Conservation (phyloP, 768 basidiomycete genomes). For the Leccinum uliginosum region DNA sequence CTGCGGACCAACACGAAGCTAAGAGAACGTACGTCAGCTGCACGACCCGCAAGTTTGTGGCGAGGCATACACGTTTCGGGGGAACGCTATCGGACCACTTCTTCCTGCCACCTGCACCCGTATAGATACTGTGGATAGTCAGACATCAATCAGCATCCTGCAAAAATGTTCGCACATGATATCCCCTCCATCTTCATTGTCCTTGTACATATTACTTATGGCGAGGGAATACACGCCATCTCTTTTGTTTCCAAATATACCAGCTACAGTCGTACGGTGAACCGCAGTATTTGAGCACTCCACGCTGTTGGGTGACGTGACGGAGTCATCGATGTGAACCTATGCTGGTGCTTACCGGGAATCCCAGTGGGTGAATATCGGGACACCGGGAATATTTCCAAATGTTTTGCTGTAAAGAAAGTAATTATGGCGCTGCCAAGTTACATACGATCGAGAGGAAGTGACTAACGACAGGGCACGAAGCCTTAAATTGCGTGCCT, state of each 20-base stretch:
- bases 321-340: neutral
- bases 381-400: slow-evolving; percentile 23
- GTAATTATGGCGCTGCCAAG: neutral
- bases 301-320: neutral
- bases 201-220: slow-evolving; percentile 19
- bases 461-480: neutral
- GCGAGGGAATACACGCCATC: slow-evolving; percentile 17
- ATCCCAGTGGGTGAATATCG: slow-evolving; percentile 19
- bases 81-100: slow-evolving; percentile 5
- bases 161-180: slow-evolving; percentile 17
- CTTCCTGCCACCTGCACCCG: slow-evolving; percentile 23
- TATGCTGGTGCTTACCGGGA: slow-evolving; percentile 12
- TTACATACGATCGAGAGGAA: neutral
- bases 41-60: neutral
- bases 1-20: slow-evolving; percentile 23
- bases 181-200: slow-evolving; percentile 25
- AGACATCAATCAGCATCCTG: neutral
- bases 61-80: slow-evolving; percentile 20
- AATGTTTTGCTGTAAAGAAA: slow-evolving; percentile 15
- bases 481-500: neutral
- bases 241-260: slow-evolving; percentile 17
- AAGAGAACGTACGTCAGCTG: neutral
- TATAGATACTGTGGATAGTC: slow-evolving; percentile 22
- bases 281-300: slow-evolving; percentile 15
- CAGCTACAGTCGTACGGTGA: slow-evolving; percentile 11